A percentile compares a stretch with the other conserved stretches of the same genome.
Conservation (phyloP, 2,329 filamentous ascomycete genomes). For the Thielaviopsis populi region DNA sequence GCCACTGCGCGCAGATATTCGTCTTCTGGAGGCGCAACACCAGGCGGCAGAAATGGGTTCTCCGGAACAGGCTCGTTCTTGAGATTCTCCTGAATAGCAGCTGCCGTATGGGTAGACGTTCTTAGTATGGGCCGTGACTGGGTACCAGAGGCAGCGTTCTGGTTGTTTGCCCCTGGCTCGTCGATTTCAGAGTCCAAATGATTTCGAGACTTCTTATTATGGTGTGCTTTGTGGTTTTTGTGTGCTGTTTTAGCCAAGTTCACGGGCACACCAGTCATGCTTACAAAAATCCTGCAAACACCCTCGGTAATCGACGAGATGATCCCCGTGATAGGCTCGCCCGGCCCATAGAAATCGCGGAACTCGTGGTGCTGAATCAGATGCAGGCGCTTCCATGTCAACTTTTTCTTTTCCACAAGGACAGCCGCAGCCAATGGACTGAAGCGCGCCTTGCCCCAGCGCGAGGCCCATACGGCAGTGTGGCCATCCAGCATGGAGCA, state of each 20-base stretch:
- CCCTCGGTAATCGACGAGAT: slow-evolving; percentile 20
- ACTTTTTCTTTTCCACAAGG: slow-evolving; percentile 43
- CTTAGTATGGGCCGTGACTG: neutral
- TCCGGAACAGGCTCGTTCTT: slow-evolving; percentile 15
- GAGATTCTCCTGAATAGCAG: slow-evolving; percentile 17
- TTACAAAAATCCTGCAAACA: slow-evolving; percentile 11
- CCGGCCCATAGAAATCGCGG: slow-evolving; percentile 64
- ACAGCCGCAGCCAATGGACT: slow-evolving; percentile 51
- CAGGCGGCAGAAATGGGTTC: slow-evolving; percentile 2
- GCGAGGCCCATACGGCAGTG: slow-evolving; percentile 51
- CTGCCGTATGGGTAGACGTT: slow-evolving; percentile 6
- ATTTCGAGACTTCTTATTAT: neutral
- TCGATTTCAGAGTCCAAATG: neutral
- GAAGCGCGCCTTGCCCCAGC: slow-evolving; percentile 43
- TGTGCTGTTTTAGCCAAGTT: slow-evolving; percentile 43
- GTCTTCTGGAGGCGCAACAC: slow-evolving; percentile 21
- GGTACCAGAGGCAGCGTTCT: neutral
- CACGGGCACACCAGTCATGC: slow-evolving; percentile 38
- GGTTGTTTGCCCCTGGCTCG: neutral
- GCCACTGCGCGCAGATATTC: slow-evolving; percentile 37
- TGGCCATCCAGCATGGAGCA: slow-evolving; percentile 50
- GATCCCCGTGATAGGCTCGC: slow-evolving; percentile 54
- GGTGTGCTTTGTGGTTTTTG: slow-evolving; percentile 26
- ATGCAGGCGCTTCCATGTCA: slow-evolving; percentile 48
- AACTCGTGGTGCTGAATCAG: slow-evolving; percentile 54